Base-by-base conservation (phyloP, 495 filamentous ascomycete species). In the Penicillium canariense region DNA sequence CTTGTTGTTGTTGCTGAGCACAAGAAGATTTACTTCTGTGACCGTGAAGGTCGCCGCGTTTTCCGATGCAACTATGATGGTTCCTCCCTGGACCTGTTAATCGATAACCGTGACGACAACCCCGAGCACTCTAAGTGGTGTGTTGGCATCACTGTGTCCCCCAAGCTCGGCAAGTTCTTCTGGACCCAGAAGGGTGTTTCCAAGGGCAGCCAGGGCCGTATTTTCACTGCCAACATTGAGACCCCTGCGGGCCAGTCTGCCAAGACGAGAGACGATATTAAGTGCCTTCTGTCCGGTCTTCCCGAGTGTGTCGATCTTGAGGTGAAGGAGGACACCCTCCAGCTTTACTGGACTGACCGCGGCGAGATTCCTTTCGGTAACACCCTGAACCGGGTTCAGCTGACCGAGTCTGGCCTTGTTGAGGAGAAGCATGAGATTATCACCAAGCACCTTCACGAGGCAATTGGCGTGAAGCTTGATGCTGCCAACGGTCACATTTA, bases 181-280 rank as follows among this genome's bases (percentile, higher is more conserved):
- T 83, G 80, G 80, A 79, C 80, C 0, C 81, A 82, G 52, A 83
- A 83, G 55, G 81, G 81, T 0, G 64, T 63, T 1, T 70, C 73
- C 5, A 83, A 82, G 58, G 72, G 69, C n/a, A 58, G 55, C 1
- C 55, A 76, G 35, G 79, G 81, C 1, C 66, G 72, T 4, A 80
- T 84, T 44, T 76, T 81, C 58, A 60, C 62, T 27, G 78, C 79
- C 3, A 58, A 70, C 27, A 72, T 81, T 22, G 54, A 62, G 1
- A 62, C 65, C 2, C 67, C 70, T 0, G 30, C 22, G 12, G 60
- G 59, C n/a, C 42, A 63, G 34, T n/a, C n/a, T n/a, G n/a, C n/a
- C n/a, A n/a, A n/a, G n/a, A n/a, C n/a, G n/a, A n/a, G n/a, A n/a
- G n/a, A n/a, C n/a, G 48, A 50, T 17, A 65, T 77, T 12, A 67